These are phyloP conservation scores for Myxozyma sirexii DNA, from an alignment of 805 yeast species.

Conservation along the genomic window DNA sequence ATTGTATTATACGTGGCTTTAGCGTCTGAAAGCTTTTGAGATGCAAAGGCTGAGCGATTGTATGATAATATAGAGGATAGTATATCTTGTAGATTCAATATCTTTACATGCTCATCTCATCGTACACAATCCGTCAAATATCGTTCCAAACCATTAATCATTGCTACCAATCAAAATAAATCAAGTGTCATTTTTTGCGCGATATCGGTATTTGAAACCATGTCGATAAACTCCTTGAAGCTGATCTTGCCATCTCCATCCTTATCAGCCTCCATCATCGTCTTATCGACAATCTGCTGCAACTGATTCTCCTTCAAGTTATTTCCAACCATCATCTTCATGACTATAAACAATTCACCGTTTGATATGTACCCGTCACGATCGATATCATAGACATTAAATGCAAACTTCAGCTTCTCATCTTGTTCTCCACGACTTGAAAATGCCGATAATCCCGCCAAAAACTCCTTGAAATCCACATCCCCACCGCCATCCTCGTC, in stretches of 20 bases:
- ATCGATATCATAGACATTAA: constrained; percentile 93
- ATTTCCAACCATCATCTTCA: constrained; percentile 96
- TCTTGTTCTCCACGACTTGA: constrained; percentile 78
- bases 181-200: constrained; percentile 39
- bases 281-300: constrained; percentile 93
- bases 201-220: constrained; percentile 43
- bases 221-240: constrained; percentile 78
- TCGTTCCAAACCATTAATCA: too few species aligned
- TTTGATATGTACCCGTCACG: constrained; percentile 92
- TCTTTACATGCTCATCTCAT: neutral
- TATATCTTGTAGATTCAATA: too few species aligned
- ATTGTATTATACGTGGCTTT: too few species aligned
- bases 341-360: constrained; percentile 88
- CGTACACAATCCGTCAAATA: neutral
- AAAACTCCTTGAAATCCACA: constrained; percentile 94
- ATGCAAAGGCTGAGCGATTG: too few species aligned
- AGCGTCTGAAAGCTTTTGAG: too few species aligned
- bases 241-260: constrained; percentile 86
- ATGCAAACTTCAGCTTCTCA: constrained; percentile 86
- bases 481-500: constrained; percentile 92
- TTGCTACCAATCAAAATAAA: constrained; percentile 32
- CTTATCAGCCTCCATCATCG: constrained; percentile 86
- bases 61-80: too few species aligned
- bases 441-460: constrained; percentile 81
- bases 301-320: constrained; percentile 82